Conservation (phyloP, 805 yeast species). For the Barnettozyma siamensis region DNA sequence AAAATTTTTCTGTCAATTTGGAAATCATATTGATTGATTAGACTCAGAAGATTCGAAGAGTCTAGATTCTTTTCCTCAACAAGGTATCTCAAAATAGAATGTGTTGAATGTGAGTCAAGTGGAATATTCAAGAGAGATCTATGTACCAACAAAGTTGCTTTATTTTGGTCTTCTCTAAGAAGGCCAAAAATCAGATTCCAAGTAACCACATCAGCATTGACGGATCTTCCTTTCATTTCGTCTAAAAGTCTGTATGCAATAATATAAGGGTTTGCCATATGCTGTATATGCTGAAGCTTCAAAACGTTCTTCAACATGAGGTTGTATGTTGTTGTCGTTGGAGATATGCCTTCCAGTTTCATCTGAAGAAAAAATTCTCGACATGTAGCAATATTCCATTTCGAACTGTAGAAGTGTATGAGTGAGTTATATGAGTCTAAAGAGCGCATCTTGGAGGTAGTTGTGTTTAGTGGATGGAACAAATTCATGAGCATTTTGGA, state of each 20-base stretch:
- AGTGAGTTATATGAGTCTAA: constrained; percentile 31
- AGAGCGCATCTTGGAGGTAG: constrained; percentile 27
- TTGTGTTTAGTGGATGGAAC: constrained; percentile 34
- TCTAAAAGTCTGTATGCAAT: constrained; percentile 27
- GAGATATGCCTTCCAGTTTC: constrained; percentile 28
- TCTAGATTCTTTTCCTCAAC: constrained; percentile 12
- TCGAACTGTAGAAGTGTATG: constrained; percentile 33
- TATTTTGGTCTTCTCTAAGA: constrained; percentile 30
- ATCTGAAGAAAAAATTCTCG: constrained; percentile 36
- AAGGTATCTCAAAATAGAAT: constrained; percentile 23
- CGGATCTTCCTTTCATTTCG: constrained; percentile 25
- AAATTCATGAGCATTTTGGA: constrained; percentile 33
- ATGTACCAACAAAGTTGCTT: constrained; percentile 26
- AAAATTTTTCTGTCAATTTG: constrained; percentile 23
- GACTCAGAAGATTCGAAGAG: constrained; percentile 10
- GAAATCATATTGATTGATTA: constrained; percentile 16
- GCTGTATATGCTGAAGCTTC: constrained; percentile 25
- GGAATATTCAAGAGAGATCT: constrained; percentile 29
- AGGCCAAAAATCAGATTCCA: constrained; percentile 32
- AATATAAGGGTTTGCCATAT: constrained; percentile 24
- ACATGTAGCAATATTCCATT: constrained; percentile 36
- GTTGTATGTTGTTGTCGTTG: constrained; percentile 36
- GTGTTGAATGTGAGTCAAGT: constrained; percentile 23
- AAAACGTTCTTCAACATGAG: constrained; percentile 29
- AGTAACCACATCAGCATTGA: constrained; percentile 32